Evolutionary conservation across 805 yeast genomes (phyloP).

Genomic region (Wickerhamiella azymoides): DNA sequence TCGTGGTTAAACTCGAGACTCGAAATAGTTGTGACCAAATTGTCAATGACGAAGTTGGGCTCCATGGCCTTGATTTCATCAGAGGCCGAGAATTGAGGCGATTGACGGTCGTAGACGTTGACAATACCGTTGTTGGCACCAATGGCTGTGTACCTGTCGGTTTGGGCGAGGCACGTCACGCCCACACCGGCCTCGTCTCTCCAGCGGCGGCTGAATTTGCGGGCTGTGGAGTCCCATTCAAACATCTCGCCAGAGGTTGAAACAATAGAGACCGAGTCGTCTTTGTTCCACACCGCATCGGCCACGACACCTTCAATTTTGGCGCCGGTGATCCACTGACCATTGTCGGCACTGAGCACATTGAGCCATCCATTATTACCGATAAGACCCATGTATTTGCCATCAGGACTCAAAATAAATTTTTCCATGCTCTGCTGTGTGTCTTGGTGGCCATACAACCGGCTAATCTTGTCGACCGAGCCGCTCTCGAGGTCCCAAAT

Average conservation of each 20-base stretch:
- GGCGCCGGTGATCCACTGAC: slow-evolving; percentile 79
- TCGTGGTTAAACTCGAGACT: slow-evolving; percentile 63
- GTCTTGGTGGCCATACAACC: slow-evolving; percentile 83
- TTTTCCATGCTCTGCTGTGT: slow-evolving; percentile 79
- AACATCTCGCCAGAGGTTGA: slow-evolving; percentile 76
- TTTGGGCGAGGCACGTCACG: slow-evolving; percentile 59
- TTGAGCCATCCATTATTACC: slow-evolving; percentile 92
- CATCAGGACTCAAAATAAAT: slow-evolving; percentile 56
- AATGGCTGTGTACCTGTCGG: slow-evolving; percentile 75
- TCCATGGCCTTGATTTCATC: slow-evolving; percentile 27
- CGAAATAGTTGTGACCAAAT: slow-evolving; percentile 69
- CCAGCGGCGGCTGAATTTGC: slow-evolving; percentile 55
- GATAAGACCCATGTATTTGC: slow-evolving; percentile 54
- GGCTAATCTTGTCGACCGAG: slow-evolving; percentile 64
- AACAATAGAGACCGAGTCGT: slow-evolving; percentile 39
- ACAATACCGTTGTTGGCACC: slow-evolving; percentile 87
- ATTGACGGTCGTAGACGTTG: slow-evolving; percentile 56
- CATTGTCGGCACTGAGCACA: slow-evolving; percentile 56
- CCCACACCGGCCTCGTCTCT: slow-evolving; percentile 76
- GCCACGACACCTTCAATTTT: slow-evolving; percentile 77
- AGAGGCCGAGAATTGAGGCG: slow-evolving; percentile 20
- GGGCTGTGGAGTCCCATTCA: slow-evolving; percentile 53
- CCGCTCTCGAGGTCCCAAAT: slow-evolving; percentile 77
- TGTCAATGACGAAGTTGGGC: slow-evolving; percentile 58
- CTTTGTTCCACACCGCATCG: slow-evolving; percentile 58